These are phyloP conservation scores for Fonsecaea erecta DNA, from an alignment of 2,329 filamentous ascomycete genomes.

Conservation along the genomic window DNA sequence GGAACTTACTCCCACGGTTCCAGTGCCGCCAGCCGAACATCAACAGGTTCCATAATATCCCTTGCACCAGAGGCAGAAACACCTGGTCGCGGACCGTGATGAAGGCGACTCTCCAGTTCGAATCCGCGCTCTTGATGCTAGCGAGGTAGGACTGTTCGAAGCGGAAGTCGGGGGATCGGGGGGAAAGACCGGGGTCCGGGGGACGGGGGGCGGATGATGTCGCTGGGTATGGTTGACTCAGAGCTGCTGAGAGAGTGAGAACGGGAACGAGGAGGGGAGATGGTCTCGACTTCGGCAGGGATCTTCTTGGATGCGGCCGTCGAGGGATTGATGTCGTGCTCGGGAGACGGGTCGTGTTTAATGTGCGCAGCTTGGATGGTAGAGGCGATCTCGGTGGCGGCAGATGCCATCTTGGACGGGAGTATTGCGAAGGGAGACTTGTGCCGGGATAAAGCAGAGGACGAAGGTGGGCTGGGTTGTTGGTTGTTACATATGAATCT, in stretches of 20 bases:
- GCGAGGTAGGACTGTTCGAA: slow-evolving; percentile 98
- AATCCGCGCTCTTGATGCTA: slow-evolving; percentile 79
- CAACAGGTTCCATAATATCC: slow-evolving; percentile 83
- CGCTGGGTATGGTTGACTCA: slow-evolving; percentile 54
- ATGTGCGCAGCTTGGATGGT: slow-evolving; percentile 81
- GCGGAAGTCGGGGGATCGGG: slow-evolving; percentile 75
- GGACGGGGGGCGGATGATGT: slow-evolving; percentile 49
- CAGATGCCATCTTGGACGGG: slow-evolving; percentile 54
- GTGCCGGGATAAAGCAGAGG: neutral
- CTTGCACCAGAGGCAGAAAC: slow-evolving; percentile 80
- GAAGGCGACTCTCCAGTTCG: slow-evolving; percentile 76
- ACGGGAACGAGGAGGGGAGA: slow-evolving; percentile 38
- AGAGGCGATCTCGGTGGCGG: slow-evolving; percentile 72
- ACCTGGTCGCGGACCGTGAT: slow-evolving; percentile 92
- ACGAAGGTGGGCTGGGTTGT: neutral
- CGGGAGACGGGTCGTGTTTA: slow-evolving; percentile 70
- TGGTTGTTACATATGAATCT: too few species aligned
- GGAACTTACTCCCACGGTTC: slow-evolving; percentile 78
- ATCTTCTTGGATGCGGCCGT: slow-evolving; percentile 71
- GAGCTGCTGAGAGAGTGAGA: slow-evolving; percentile 50
- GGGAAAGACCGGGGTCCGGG: slow-evolving; percentile 64
- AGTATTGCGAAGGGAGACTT: neutral
- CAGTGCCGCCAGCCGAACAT: slow-evolving; percentile 87
- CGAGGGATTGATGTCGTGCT: slow-evolving; percentile 78
- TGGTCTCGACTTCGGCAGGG: slow-evolving; percentile 55